A percentile compares a stretch with the other conserved stretches of the same genome.
phyloP scores from a whole-genome alignment of 257 asterid species.

The Hygrophila difformis region DNA sequence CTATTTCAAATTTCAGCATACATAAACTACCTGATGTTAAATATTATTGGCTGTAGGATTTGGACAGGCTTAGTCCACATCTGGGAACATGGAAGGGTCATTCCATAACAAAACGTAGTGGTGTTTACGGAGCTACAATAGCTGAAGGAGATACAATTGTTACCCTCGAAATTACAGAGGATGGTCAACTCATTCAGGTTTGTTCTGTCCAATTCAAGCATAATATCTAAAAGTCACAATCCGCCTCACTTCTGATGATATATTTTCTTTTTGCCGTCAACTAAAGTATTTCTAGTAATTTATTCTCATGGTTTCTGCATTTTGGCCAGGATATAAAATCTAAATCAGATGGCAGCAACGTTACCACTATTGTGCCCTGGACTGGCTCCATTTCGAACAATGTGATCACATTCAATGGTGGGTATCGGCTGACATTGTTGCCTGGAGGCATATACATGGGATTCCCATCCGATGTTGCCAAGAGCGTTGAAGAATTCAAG shows the following conservation, averaged over 20 bases:
- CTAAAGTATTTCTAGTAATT: not conserved
- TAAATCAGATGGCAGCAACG: conserved; percentile 29
- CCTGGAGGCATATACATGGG: conserved; percentile 95
- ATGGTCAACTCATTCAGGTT: conserved; percentile 84
- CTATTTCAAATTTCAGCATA: conserved; percentile 8
- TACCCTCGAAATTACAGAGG: conserved; percentile 46
- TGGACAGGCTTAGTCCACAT: conserved; percentile 49
- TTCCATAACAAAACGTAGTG: conserved; percentile 80
- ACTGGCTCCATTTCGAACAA: conserved; percentile 55
- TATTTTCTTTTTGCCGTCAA: no score
- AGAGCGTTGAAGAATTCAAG: conserved; percentile 68
- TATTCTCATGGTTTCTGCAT: not conserved
- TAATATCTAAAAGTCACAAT: no score
- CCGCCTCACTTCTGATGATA: no score
- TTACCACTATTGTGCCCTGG: conserved; percentile 80
- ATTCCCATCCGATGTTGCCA: conserved; percentile 65
- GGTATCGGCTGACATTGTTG: conserved; percentile 58
- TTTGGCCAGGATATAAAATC: conserved; percentile 54
- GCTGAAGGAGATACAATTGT: conserved; percentile 68
- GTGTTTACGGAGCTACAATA: conserved; percentile 89
- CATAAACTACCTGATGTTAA: conserved; percentile 11
- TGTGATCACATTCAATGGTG: conserved; percentile 56
- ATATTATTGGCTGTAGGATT: conserved; percentile 37
- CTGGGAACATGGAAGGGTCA: conserved; percentile 90
- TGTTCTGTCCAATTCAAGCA: not conserved